These are phyloP conservation scores for Candida sanyaensis DNA, from an alignment of 1,139 yeast genomes.

Conservation along the genomic window DNA sequence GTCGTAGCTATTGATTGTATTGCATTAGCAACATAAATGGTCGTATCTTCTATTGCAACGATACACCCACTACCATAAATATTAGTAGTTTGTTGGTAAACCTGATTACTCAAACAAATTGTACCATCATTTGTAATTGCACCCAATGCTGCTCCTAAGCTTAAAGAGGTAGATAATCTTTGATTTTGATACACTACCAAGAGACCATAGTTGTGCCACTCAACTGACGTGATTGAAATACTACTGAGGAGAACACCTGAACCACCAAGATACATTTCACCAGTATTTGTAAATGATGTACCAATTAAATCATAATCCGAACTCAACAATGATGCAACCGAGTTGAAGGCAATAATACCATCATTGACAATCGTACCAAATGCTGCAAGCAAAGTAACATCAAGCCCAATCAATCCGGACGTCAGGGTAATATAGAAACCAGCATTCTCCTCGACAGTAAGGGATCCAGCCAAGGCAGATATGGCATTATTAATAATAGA, in stretches of 20 bases:
- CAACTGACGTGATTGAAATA: slow-evolving; percentile 20
- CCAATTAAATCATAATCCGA: slow-evolving; percentile 22
- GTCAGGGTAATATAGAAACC: slow-evolving; percentile 21
- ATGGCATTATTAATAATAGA: slow-evolving; percentile 30
- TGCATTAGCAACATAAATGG: slow-evolving; percentile 20
- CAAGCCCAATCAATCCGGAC: slow-evolving; percentile 9
- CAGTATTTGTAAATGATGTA: slow-evolving; percentile 23
- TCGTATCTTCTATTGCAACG: slow-evolving; percentile 21
- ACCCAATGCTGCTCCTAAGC: slow-evolving; percentile 20
- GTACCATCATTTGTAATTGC: slow-evolving; percentile 28
- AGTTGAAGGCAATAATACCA: slow-evolving; percentile 24
- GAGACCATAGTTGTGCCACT: slow-evolving; percentile 28
- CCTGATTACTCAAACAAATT: slow-evolving; percentile 27
- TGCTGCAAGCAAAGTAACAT: slow-evolving; percentile 12
- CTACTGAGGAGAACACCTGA: slow-evolving; percentile 21
- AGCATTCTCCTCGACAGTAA: slow-evolving; percentile 22
- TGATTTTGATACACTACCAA: slow-evolving; percentile 22
- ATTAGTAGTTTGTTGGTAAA: slow-evolving; percentile 25
- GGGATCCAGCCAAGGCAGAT: slow-evolving; percentile 21
- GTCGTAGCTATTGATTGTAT: slow-evolving; percentile 15
- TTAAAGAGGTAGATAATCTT: slow-evolving; percentile 19
- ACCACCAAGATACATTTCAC: slow-evolving; percentile 27
- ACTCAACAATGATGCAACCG: slow-evolving; percentile 16
- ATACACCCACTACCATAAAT: slow-evolving; percentile 31
- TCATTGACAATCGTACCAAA: slow-evolving; percentile 17